phyloP scores from a whole-genome alignment of 164 flowering plant genomes.

The Kingdonia uniflora region DNA sequence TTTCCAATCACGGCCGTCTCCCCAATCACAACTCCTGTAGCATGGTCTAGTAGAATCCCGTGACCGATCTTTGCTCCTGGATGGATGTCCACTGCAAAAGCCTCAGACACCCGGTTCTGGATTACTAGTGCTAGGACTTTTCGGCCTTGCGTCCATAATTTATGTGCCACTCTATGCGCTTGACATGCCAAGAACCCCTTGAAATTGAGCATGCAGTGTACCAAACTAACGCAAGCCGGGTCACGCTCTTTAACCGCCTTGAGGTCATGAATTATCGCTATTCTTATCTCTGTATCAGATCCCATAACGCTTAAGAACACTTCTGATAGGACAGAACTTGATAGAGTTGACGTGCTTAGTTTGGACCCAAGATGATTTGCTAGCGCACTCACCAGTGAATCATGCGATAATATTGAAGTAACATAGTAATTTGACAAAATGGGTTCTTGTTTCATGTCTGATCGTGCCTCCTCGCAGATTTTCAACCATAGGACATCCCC shows the following conservation, averaged over 20 bases:
- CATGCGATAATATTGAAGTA: constrained; percentile 34
- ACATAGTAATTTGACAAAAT: constrained; percentile 41
- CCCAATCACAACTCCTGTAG: constrained; percentile 55
- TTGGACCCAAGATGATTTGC: constrained; percentile 42
- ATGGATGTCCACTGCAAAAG: constrained; percentile 67
- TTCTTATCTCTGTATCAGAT: constrained; percentile 29
- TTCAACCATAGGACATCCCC: constrained; percentile 35
- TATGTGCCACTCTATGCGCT: constrained; percentile 55
- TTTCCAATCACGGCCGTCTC: constrained; percentile 11
- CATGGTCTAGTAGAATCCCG: constrained; percentile 71
- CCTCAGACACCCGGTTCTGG: constrained; percentile 60
- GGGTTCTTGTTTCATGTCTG: constrained; percentile 44
- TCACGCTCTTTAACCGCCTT: constrained; percentile 54
- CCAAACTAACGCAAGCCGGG: constrained; percentile 61
- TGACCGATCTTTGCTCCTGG: constrained; percentile 74
- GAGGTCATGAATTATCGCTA: constrained; percentile 36
- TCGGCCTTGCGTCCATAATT: constrained; percentile 51
- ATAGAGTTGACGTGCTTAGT: constrained; percentile 32
- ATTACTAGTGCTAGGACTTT: constrained; percentile 42
- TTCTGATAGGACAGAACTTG: constrained; percentile 32
- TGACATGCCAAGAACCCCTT: constrained; percentile 70
- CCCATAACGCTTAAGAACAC: constrained; percentile 33
- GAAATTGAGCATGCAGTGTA: constrained; percentile 59
- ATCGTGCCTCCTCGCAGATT: constrained; percentile 45
- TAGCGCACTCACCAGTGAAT: constrained; percentile 41